phyloP scores from a whole-genome alignment of 108 stramenopile genomes.

The Nannochloropsis gaditana region DNA sequence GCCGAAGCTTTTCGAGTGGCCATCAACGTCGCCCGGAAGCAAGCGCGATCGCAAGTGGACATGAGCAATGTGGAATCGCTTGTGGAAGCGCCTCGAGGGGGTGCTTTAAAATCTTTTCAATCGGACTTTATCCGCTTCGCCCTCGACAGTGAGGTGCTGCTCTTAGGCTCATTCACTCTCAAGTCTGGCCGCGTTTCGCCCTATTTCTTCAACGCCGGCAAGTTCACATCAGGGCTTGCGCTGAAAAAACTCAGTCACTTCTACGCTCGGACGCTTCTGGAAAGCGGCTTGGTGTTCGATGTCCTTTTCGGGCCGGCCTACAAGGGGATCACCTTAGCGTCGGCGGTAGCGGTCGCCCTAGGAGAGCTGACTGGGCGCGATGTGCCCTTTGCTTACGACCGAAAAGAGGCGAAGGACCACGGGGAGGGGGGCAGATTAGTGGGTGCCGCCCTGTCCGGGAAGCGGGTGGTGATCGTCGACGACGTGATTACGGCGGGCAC shows the following conservation, averaged over 20 bases:
- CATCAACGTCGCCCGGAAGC: slow-evolving; percentile 50
- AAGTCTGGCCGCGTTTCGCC: slow-evolving; percentile 95
- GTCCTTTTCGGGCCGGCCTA: slow-evolving; percentile 98
- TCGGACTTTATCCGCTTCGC: slow-evolving; percentile 86
- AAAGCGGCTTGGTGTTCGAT: slow-evolving; percentile 73
- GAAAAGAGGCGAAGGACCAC: slow-evolving; percentile 99
- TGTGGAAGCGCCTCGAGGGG: background rate
- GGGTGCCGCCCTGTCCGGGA: slow-evolving; percentile 75
- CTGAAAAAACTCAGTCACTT: slow-evolving; percentile 68
- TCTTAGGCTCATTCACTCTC: slow-evolving; percentile 90
- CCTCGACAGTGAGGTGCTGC: slow-evolving; percentile 73
- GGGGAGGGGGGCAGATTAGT: slow-evolving; percentile 94
- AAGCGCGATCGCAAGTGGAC: slow-evolving; percentile 26
- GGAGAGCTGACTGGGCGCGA: slow-evolving; percentile 71
- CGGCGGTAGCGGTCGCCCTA: slow-evolving; percentile 79
- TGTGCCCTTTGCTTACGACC: slow-evolving; percentile 87
- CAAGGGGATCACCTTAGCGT: slow-evolving; percentile 97
- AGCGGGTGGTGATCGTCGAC: slow-evolving; percentile 89
- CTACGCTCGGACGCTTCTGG: slow-evolving; percentile 79
- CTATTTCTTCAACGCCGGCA: slow-evolving; percentile 98
- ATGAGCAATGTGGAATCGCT: background rate
- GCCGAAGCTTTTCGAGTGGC: slow-evolving; percentile 69
- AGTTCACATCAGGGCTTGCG: slow-evolving; percentile 52
- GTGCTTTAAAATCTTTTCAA: slow-evolving; percentile 57
- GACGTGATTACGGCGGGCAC: slow-evolving; percentile 99